Evolutionary conservation across 805 yeast genomes (phyloP), one percentile per base, ranked within the genome.

Genomic region (Pichia rugopelliculosa): DNA sequence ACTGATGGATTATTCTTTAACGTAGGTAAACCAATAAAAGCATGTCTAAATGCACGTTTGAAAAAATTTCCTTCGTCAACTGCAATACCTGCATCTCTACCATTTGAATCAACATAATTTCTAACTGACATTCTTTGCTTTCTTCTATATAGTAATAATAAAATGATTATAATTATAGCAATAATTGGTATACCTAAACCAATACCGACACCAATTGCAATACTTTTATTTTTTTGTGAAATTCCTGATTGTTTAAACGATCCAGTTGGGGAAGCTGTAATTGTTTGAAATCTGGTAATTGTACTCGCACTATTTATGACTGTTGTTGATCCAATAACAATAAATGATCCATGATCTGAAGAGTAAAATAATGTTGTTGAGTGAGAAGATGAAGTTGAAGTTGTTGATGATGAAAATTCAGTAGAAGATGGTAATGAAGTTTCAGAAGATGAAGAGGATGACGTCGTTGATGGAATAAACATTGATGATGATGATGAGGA

Each of bases 141-240:
- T 22, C 57, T 55, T 25, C 56, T 56, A 51, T 53, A 56, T 9
- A 50, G 42, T 18, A 54, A 40, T 11, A 56, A 39, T 15, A 53
- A 24, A 1, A 55, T 25, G 8, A 53, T 39, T n/a, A 53, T 40
- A 13, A 53, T 43, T 8, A 70, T 47, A 2, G 72, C 62, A n/a
- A 80, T 59, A 0, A 76, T 53, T 2, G 90, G 86, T 0, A 81
- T 79, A 45, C 87, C 87, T 13, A 84, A 74, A 47, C 89, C 89
- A 6, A 83, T 82, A 25, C 79, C 82, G 49, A 82, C 80, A 36
- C 89, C 89, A 45, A 82, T 73, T 22, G 83, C 77, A 33, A 82
- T 73, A 41, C 42, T 48, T 39, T 76, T 71, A 49, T 75, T 64
- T 44, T 74, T 72, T 15, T 68, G 57, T 1, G 82, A 71, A 8